A percentile compares a stretch with the other conserved stretches of the same genome.
phyloP scores from a whole-genome alignment of 345 rosid species.

The Ceriops decandra region DNA sequence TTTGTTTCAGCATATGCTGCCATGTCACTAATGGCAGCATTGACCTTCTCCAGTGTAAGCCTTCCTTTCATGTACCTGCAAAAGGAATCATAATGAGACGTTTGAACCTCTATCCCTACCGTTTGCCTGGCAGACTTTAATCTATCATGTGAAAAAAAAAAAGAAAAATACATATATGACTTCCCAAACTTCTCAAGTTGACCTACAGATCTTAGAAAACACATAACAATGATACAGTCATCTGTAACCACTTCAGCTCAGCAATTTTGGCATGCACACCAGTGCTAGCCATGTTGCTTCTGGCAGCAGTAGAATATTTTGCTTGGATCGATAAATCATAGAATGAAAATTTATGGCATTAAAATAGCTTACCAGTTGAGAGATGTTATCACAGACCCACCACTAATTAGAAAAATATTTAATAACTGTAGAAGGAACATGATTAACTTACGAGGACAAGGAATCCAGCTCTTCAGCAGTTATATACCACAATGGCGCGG shows the following conservation, averaged over 20 bases:
- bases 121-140: no score
- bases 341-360: not conserved
- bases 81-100: no score
- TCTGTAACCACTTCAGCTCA: no score
- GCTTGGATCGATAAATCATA: not conserved
- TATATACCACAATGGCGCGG: constrained; percentile 73
- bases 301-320: no score
- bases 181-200: no score
- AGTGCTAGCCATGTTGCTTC: no score
- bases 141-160: no score
- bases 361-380: not conserved
- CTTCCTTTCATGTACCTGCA: constrained; percentile 94
- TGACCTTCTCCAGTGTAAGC: constrained; percentile 83
- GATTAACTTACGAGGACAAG: constrained; percentile 55
- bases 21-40: constrained; percentile 89
- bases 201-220: no score
- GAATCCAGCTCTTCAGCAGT: constrained; percentile 69
- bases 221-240: no score
- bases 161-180: no score
- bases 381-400: not conserved
- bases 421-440: not conserved
- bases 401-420: not conserved
- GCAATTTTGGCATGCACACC: not conserved
- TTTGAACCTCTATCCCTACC: not conserved
- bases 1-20: constrained; percentile 78